Evolutionary conservation across 306 rosid species (phyloP), one percentile per base, ranked within the genome.

Genomic region (Quercus alba): DNA sequence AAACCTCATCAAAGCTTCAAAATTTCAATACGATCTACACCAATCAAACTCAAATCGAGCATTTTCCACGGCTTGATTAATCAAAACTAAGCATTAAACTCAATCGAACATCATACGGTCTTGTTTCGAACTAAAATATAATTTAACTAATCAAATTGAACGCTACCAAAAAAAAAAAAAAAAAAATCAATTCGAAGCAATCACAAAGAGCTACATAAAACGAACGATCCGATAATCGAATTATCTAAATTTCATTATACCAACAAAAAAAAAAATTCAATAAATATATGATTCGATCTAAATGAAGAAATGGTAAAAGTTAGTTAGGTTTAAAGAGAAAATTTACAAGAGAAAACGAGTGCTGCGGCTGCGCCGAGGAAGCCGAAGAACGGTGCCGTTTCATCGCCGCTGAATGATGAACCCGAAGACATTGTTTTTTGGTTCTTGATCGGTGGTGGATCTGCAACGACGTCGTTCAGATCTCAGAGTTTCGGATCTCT

Each of bases 341-440:
- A 41, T 2, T 79, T 88, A 92, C 97, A 92, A 73, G 97, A 92
- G 86, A 92, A 92, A 51, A 92, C 90, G 55, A 92, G 94, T 6
- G 97, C 97, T n/a, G 94, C 93, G 10, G 97, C 97, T 76, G 97
- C 97, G 31, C 97, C 97, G 28, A 92, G 94, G 87, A 92, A 92
- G 87, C 97, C 97, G 73, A 92, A 92, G 79, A 92, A 92, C 54
- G 97, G 97, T 28, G 97, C 97, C 74, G 97, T 92, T 78, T 92
- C 97, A 88, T 92, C 97, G 89, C 97, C 97, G 85, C 94, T 85
- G 84, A 92, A 92, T 10, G 84, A 62, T 13, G 87, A 49, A 49
- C 46, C 46, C 46, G 54, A 73, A 82, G 91, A 78, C 97, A 92
- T 92, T 61, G 11, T 41, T 41, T 7, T 41, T 41, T 41, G 3